Evolutionary conservation across 768 basidiomycete genomes (phyloP).

Genomic region (Agaricus bisporus): DNA sequence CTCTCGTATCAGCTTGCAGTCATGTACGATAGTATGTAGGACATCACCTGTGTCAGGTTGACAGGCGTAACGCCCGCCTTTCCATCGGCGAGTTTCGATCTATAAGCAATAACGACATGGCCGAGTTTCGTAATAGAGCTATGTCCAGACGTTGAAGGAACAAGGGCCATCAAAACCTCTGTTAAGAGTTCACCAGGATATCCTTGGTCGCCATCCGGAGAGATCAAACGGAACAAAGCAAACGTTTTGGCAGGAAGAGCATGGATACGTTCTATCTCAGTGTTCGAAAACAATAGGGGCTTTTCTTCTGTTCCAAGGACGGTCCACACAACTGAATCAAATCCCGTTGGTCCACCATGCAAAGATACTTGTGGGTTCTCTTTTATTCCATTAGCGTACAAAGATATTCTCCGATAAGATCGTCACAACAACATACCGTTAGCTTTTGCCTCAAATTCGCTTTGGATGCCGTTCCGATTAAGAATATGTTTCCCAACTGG

Average conservation of each 20-base stretch:
- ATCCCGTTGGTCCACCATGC: slow-evolving; percentile 66
- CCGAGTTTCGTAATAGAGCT: slow-evolving; percentile 36
- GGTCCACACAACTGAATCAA: slow-evolving; percentile 52
- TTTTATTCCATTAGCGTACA: slow-evolving; percentile 13
- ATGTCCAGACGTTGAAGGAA: slow-evolving; percentile 24
- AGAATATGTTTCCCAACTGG: slow-evolving; percentile 51
- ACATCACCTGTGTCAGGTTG: slow-evolving; percentile 64
- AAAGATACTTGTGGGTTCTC: slow-evolving; percentile 55
- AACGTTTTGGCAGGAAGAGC: slow-evolving; percentile 24
- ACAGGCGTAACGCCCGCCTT: slow-evolving; percentile 56
- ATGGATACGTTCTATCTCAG: slow-evolving; percentile 43
- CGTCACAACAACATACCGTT: slow-evolving; percentile 25
- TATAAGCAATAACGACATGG: slow-evolving; percentile 60
- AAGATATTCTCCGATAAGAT: neutral
- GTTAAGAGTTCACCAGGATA: slow-evolving; percentile 55
- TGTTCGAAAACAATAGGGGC: slow-evolving; percentile 48
- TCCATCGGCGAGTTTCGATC: slow-evolving; percentile 53
- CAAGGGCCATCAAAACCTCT: slow-evolving; percentile 51
- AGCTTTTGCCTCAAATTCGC: slow-evolving; percentile 37
- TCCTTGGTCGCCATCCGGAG: slow-evolving; percentile 65
- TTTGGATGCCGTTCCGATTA: slow-evolving; percentile 45
- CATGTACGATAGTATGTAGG: slow-evolving; percentile 3
- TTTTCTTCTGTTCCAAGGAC: slow-evolving; percentile 31
- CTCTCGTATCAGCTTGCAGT: neutral
- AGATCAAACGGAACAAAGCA: slow-evolving; percentile 52